A percentile compares a stretch with the other conserved stretches of the same genome.
These are phyloP conservation scores for Camelina neglecta DNA, from an alignment of 345 rosid genomes.

Conservation along the genomic window DNA sequence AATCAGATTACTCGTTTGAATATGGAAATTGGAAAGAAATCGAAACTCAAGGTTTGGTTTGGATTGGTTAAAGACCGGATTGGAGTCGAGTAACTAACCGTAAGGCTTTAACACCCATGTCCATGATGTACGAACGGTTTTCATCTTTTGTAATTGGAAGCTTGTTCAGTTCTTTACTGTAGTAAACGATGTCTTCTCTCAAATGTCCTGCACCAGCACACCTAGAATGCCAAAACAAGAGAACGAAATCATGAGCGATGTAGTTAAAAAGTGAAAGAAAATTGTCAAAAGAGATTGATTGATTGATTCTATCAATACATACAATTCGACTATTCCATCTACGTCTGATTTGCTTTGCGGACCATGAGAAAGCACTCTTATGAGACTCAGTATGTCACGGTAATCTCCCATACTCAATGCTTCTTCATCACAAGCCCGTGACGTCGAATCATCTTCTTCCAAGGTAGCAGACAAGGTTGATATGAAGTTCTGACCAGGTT, in stretches of 20 bases:
- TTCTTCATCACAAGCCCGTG: constrained; percentile 69
- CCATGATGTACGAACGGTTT: constrained; percentile 64
- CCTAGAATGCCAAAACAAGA: constrained; percentile 48
- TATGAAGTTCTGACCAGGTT: constrained; percentile 56
- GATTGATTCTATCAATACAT: constrained; percentile 7
- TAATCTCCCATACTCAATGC: constrained; percentile 88
- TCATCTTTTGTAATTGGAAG: constrained; percentile 61
- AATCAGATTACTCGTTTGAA: neutral
- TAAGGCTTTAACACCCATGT: constrained; percentile 87
- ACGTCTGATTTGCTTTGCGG: constrained; percentile 94
- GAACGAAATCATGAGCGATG: constrained; percentile 14
- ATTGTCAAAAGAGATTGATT: neutral
- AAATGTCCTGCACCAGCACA: constrained; percentile 96
- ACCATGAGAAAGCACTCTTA: constrained; percentile 87
- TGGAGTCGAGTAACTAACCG: constrained; percentile 55
- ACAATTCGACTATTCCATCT: constrained; percentile 75
- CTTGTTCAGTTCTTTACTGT: constrained; percentile 67
- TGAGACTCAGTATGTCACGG: constrained; percentile 94
- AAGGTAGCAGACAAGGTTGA: constrained; percentile 36
- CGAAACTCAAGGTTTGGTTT: neutral
- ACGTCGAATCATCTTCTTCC: constrained; percentile 48
- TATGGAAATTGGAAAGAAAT: neutral
- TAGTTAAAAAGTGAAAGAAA: neutral
- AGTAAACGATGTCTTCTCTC: constrained; percentile 74
- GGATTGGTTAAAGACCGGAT: neutral